Evolutionary conservation across 1,139 yeast species (phyloP).

Genomic region (Diutina ranongensis): DNA sequence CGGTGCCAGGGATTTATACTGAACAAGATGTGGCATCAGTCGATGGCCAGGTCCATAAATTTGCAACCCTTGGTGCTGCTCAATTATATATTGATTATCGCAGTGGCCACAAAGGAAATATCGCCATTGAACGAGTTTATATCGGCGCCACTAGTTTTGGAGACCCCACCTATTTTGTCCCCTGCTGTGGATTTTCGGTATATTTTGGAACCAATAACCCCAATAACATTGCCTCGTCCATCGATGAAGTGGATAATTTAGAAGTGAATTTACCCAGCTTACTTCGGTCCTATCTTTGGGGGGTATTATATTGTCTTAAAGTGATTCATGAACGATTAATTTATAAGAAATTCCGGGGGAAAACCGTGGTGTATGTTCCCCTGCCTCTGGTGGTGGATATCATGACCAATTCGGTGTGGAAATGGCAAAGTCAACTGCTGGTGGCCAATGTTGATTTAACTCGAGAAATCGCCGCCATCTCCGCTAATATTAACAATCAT

Average conservation of each 20-base stretch:
- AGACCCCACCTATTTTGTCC: conserved; percentile 2
- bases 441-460: neutral
- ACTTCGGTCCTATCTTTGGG: neutral
- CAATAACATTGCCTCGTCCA: neutral
- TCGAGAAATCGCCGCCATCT: neutral
- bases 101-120: conserved; percentile 1
- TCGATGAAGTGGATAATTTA: conserved; percentile 3
- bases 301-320: conserved; percentile 3
- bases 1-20: conserved; percentile 1
- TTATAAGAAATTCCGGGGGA: neutral
- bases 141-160: neutral
- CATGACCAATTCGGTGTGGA: conserved; percentile 1
- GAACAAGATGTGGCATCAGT: neutral
- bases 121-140: conserved; percentile 5
- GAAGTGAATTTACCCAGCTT: neutral
- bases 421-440: neutral
- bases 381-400: conserved; percentile 4
- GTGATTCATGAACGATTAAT: neutral
- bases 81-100: conserved; percentile 1
- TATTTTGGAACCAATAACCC: conserved; percentile 4
- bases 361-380: conserved; percentile 1
- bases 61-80: conserved; percentile 4
- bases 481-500: neutral
- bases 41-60: neutral
- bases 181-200: conserved; percentile 1